Percentiles rank a stretch among this genome's conserved stretches.
Conservation (phyloP, 2,329 filamentous ascomycete species). For the Fusarium sulawesiense region DNA sequence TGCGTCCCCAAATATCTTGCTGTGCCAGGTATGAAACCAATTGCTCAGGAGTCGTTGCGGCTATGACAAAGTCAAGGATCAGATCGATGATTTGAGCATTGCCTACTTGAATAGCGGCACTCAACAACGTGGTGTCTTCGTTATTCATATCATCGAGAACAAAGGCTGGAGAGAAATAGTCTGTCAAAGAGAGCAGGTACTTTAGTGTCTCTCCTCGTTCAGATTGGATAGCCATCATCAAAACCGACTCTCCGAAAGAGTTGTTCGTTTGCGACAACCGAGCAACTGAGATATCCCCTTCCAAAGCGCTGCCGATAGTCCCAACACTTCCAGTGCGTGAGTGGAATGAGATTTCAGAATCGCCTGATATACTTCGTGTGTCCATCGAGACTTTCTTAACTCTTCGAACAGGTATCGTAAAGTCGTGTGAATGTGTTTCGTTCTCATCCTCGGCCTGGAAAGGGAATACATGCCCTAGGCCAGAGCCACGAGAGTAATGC, state of each 20-base stretch:
- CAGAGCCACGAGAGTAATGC: conserved; percentile 66
- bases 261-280: conserved; percentile 78
- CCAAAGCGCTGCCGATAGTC: conserved; percentile 77
- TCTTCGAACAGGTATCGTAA: conserved; percentile 57
- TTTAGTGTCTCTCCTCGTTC: conserved; percentile 76
- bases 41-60: conserved; percentile 64
- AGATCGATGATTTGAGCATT: conserved; percentile 79
- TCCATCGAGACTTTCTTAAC: conserved; percentile 90
- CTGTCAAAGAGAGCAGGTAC: conserved; percentile 81
- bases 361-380: conserved; percentile 85
- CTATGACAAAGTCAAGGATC: conserved; percentile 77
- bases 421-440: conserved; percentile 47
- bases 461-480: conserved; percentile 88
- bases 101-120: conserved; percentile 88
- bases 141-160: conserved; percentile 88
- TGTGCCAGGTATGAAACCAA: conserved; percentile 76
- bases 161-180: conserved; percentile 77
- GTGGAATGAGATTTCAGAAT: conserved; percentile 84
- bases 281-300: conserved; percentile 88
- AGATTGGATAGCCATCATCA: conserved; percentile 86
- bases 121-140: conserved; percentile 88
- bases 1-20: conserved; percentile 87
- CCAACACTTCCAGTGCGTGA: conserved; percentile 83
- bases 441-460: conserved; percentile 72
- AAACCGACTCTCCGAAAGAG: conserved; percentile 81